Evolutionary conservation across 139 green algal genomes (phyloP).

Genomic region (Edaphochlamys debaryana): DNA sequence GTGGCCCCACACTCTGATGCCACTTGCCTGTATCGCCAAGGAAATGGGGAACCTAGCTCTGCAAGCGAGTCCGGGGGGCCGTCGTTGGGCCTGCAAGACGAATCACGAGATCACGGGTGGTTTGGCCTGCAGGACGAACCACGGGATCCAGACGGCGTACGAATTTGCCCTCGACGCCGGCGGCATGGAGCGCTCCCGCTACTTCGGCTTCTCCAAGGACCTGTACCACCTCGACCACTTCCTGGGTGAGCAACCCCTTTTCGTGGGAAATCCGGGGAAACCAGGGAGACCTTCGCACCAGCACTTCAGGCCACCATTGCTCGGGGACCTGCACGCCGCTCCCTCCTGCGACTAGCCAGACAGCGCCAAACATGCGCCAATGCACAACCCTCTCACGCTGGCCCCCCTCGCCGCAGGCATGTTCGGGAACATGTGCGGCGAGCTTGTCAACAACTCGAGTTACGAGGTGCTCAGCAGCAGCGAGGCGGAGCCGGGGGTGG

Average conservation of each 20-base stretch:
- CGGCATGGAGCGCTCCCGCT: constrained; percentile 68
- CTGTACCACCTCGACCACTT: constrained; percentile 89
- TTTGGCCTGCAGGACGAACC: constrained; percentile 63
- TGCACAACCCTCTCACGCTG: too few relatives aligned
- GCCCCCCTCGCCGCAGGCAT: background rate
- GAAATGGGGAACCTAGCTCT: too few relatives aligned
- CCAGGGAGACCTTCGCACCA: too few relatives aligned
- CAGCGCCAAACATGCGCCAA: too few relatives aligned
- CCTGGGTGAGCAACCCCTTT: constrained; percentile 33
- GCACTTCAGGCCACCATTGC: too few relatives aligned
- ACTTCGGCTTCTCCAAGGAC: constrained; percentile 72
- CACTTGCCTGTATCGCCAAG: too few relatives aligned
- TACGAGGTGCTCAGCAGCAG: background rate
- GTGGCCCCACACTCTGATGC: too few relatives aligned
- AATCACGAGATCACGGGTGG: too few relatives aligned
- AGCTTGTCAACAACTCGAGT: constrained; percentile 39
- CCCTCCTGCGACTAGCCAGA: too few relatives aligned
- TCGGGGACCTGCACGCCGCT: too few relatives aligned
- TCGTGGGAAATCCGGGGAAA: background rate
- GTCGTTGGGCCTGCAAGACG: too few relatives aligned
- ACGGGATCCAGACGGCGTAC: constrained; percentile 82
- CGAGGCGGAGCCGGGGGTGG: background rate
- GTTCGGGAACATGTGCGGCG: constrained; percentile 38
- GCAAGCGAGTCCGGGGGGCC: too few relatives aligned
- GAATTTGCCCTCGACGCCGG: constrained; percentile 84